phyloP scores from a whole-genome alignment of 768 basidiomycete species.

The Mycena vitilis region DNA sequence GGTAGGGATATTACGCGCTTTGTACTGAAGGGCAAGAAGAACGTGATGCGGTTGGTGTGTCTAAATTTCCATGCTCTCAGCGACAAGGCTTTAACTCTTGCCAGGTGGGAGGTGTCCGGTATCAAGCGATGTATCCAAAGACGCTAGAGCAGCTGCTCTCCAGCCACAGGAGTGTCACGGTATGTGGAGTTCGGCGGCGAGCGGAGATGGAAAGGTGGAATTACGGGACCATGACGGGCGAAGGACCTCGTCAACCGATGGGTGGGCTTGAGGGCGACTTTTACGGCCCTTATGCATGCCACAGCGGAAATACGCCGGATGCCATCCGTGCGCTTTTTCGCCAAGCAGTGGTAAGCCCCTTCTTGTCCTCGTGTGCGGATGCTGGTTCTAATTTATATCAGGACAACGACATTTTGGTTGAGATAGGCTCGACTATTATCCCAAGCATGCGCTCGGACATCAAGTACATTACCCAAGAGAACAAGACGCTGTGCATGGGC shows the following conservation, averaged over 20 bases:
- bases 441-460: too few relatives aligned
- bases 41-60: neutral
- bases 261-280: neutral
- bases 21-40: neutral
- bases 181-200: neutral
- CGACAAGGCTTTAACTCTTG: too few relatives aligned
- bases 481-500: too few relatives aligned
- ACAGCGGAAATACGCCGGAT: constrained; percentile 2
- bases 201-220: neutral
- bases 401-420: too few relatives aligned
- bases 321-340: constrained; percentile 12
- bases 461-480: too few relatives aligned
- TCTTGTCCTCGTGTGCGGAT: too few relatives aligned
- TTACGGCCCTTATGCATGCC: constrained; percentile 3
- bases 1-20: constrained; percentile 2
- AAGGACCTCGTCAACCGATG: neutral
- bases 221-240: constrained; percentile 2
- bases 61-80: too few relatives aligned
- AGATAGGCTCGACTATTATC: too few relatives aligned
- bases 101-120: constrained; percentile 14
- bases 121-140: neutral
- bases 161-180: neutral
- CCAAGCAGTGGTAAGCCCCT: constrained; percentile 2
- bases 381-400: too few relatives aligned
- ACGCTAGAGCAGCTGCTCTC: neutral